phyloP scores from a whole-genome alignment of 345 rosid genomes.

The Rhodamnia argentea region DNA sequence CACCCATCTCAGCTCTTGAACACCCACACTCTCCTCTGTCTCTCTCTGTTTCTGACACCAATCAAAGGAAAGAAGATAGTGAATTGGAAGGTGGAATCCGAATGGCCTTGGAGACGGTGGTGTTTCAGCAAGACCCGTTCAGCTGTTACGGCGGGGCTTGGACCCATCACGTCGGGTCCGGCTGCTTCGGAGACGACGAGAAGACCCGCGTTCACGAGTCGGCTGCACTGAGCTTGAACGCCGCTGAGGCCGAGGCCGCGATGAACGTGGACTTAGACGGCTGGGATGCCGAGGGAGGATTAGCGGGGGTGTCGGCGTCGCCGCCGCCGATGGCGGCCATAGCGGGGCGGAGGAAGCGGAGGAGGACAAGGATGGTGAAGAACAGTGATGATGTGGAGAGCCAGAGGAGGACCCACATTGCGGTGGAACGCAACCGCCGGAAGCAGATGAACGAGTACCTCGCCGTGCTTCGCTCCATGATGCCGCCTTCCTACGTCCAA shows the following conservation, averaged over 20 bases:
- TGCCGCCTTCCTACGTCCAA: constrained; percentile 53
- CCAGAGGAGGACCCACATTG: constrained; percentile 64
- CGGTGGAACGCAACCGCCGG: constrained; percentile 64
- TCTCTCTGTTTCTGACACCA: not conserved
- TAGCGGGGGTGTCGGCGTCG: not conserved
- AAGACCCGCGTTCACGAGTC: not conserved
- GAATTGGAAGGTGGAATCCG: not conserved
- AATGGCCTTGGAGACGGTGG: constrained; percentile 3
- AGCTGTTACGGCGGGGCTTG: not conserved
- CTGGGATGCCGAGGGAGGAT: not conserved
- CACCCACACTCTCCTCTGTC: not conserved
- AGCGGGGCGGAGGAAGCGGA: constrained; percentile 17
- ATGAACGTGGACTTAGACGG: not conserved
- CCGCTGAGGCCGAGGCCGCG: not conserved
- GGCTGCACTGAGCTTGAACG: not conserved
- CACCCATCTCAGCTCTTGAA: not conserved
- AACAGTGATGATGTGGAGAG: constrained; percentile 44
- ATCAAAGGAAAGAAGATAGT: not conserved
- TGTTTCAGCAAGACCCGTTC: constrained; percentile 6
- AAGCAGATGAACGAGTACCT: constrained; percentile 68
- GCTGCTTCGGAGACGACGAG: not conserved
- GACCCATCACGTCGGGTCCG: not conserved
- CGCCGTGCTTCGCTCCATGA: constrained; percentile 39
- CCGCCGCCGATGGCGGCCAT: not conserved
- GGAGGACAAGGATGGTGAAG: constrained; percentile 25